Evolutionary conservation across 345 rosid genomes (phyloP), one percentile per base, ranked within the genome.

Genomic region (Capsella bursapastoris): DNA sequence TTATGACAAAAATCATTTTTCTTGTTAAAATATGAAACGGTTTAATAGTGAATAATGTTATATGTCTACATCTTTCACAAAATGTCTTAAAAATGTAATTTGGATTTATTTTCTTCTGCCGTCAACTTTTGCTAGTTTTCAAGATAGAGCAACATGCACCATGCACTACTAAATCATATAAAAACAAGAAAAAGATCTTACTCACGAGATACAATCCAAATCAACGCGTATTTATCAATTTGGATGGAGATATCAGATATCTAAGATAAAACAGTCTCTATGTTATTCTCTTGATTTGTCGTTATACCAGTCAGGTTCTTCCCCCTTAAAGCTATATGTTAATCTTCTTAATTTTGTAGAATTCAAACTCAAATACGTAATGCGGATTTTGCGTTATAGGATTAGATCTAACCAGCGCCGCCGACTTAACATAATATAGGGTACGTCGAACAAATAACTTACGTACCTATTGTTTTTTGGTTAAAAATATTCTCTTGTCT

Each of bases 211-310:
- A 34, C 53, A 34, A 67, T 75, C 79, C 35, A 38, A 61, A 68
- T 7, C 34, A 61, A 68, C 70, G 40, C 37, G 79, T 49, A 61
- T 41, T 41, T 49, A 57, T 56, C 58, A 18, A 18, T 18, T 18
- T 18, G 18, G 18, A 18, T 37, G 66, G 50, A 55, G 13, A 55
- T 71, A 70, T 64, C 70, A 18, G 18, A 45, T 49, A 48, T 66
- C 45, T 37, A 41, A 60, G 41, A 9, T 51, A 32, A 51, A 32
- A 51, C 18, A 60, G 52, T 50, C 52, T 43, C 50, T 43, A 68
- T 75, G 68, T 60, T 61, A 68, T 76, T 53, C 45, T 6, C 28
- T 70, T 47, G 6, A 38, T 63, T 76, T 70, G 80, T 76, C 80
- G 44, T 64, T 70, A 76, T 22, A 55, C 50, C 16, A 22, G 62